Conservation (phyloP, 2,329 filamentous ascomycete genomes). For the Calonectria pteridis region DNA sequence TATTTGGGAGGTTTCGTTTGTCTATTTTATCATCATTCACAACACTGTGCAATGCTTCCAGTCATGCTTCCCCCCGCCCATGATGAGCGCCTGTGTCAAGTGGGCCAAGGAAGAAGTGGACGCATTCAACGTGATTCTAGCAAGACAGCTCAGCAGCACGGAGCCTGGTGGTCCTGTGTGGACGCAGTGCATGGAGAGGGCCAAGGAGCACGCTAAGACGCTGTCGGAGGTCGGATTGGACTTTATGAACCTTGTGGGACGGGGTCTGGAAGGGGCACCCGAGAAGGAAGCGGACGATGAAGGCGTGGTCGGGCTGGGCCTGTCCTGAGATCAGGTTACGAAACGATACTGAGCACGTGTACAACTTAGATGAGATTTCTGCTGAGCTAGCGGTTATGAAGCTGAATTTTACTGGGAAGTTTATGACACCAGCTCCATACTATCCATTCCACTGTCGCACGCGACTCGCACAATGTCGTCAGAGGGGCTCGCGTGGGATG, state of each 20-base stretch:
- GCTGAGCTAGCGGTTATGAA: slow-evolving; percentile 4
- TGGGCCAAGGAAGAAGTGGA: slow-evolving; percentile 98
- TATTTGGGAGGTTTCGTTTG: slow-evolving; percentile 94
- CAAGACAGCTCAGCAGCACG: slow-evolving; percentile 87
- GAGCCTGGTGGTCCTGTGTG: slow-evolving; percentile 81
- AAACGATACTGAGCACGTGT: neutral
- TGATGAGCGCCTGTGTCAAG: slow-evolving; percentile 95
- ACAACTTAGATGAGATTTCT: slow-evolving; percentile 1
- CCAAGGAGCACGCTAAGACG: slow-evolving; percentile 83
- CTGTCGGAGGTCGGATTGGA: slow-evolving; percentile 89
- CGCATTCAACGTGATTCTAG: slow-evolving; percentile 86
- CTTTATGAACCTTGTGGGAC: slow-evolving; percentile 85
- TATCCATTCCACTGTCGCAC: neutral
- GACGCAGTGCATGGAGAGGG: slow-evolving; percentile 85
- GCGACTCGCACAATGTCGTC: neutral
- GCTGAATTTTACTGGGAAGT: neutral
- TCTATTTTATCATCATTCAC: slow-evolving; percentile 93
- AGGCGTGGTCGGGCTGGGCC: slow-evolving; percentile 46
- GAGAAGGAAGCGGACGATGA: slow-evolving; percentile 9
- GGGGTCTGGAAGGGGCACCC: slow-evolving; percentile 56
- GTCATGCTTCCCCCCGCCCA: slow-evolving; percentile 83
- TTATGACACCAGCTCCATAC: neutral
- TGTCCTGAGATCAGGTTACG: slow-evolving; percentile 39
- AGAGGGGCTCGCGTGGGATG: neutral
- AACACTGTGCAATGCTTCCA: slow-evolving; percentile 95